Evolutionary conservation across 1,284 basidiomycete species (phyloP), one percentile per base, ranked within the genome.

Genomic region (Sporisorium scitamineum): DNA sequence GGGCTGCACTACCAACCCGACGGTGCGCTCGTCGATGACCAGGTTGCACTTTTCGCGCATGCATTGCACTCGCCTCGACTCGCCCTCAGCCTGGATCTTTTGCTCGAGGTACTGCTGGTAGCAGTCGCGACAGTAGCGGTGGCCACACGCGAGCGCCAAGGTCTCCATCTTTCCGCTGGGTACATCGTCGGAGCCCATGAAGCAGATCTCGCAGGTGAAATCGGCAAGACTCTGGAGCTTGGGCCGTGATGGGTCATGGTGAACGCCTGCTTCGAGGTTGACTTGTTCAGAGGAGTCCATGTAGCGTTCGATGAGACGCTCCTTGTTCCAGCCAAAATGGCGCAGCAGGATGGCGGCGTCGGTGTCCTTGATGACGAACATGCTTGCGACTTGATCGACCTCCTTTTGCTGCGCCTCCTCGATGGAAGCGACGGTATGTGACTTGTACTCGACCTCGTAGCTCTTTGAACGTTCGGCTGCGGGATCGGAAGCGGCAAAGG

Each of bases 271-370:
- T 58, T 82, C 81, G 45, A 78, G 60, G 20, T 77, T 79, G 53
- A 84, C 79, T 51, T 76, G 57, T 16, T 83, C 84, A 10, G 80
- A 70, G 11, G 65, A 57, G 29, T 84, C 84, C 84, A 84, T 85
- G 73, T 84, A 84, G 31, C 70, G 79, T 57, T 87, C 87, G 67
- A 87, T 84, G n/a, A 98, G 89, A 66, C 92, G 91, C 86, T 99
- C 96, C 84, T 94, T 93, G 88, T 99, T 98, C 96, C 96, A 99
- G 52, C 89, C 88, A 88, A 93, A 91, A 87, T 94, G 88, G 32
- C 95, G 91, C 52, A 99, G 88, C 7, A 99, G 88, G 51, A 95
- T 88, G 1, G 91, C 90, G 2, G 95, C 94, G 50, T 85, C 83
- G 26, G 76, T 79, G 18, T 79, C 70, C 62, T 81, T 81, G 67